Evolutionary conservation across 2,329 filamentous ascomycete genomes (phyloP).

Genomic region (Talaromyces amestolkiae): DNA sequence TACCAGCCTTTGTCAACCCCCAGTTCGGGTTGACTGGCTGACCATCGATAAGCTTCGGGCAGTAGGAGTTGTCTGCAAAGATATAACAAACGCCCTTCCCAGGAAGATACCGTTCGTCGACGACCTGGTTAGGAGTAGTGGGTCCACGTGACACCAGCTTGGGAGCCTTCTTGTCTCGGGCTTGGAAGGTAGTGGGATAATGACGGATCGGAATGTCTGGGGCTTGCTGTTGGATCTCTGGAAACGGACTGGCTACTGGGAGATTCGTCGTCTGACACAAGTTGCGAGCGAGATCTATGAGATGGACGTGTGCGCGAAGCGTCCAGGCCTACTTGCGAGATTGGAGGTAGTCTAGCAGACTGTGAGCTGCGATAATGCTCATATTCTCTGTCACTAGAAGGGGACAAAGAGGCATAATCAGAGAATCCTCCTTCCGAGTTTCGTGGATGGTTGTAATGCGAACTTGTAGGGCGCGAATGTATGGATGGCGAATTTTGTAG

Average conservation of each 20-base stretch:
- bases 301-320: slow-evolving; percentile 1
- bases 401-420: slow-evolving; percentile 2
- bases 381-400: not conserved
- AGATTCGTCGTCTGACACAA: slow-evolving; percentile 6
- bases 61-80: slow-evolving; percentile 80
- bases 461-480: slow-evolving; percentile 6
- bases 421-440: not conserved
- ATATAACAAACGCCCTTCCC: slow-evolving; percentile 81
- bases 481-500: slow-evolving; percentile 13
- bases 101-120: slow-evolving; percentile 53
- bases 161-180: slow-evolving; percentile 17
- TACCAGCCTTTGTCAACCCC: slow-evolving; percentile 92
- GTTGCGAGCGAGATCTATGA: slow-evolving; percentile 1
- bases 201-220: slow-evolving; percentile 1
- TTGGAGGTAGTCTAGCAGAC: slow-evolving; percentile 27
- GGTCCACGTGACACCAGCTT: slow-evolving; percentile 23
- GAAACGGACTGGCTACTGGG: not conserved
- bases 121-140: slow-evolving; percentile 33
- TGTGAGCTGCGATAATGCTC: slow-evolving; percentile 5
- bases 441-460: not conserved
- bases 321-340: slow-evolving; percentile 32
- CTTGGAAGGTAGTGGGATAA: not conserved
- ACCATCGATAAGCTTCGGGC: slow-evolving; percentile 79
- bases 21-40: slow-evolving; percentile 86
- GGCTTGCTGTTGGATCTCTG: slow-evolving; percentile 12